Conservation (phyloP, 805 yeast species). For the Kurtzmaniella fragi region DNA sequence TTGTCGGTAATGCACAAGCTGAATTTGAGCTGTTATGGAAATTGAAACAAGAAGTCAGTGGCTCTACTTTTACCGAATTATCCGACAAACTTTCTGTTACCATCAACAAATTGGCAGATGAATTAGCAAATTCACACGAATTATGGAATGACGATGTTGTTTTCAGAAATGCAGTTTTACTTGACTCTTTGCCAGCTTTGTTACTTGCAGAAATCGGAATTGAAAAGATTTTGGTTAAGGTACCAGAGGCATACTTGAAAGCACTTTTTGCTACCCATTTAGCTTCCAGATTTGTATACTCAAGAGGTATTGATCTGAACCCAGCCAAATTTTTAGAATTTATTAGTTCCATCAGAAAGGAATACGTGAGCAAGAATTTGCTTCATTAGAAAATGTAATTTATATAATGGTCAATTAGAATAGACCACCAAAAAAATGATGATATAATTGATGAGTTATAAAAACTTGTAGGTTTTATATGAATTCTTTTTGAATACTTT, state of each 20-base stretch:
- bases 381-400: constrained; percentile 11
- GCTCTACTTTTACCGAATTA: constrained; percentile 58
- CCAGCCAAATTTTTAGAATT: constrained; percentile 73
- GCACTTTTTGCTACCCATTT: constrained; percentile 85
- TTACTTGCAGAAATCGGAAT: constrained; percentile 64
- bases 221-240: constrained; percentile 62
- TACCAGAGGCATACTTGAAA: constrained; percentile 82
- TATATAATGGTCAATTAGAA: not conserved
- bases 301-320: constrained; percentile 74
- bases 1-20: constrained; percentile 70
- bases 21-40: constrained; percentile 89
- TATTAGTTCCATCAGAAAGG: constrained; percentile 54
- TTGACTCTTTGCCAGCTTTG: constrained; percentile 72
- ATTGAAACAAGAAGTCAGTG: constrained; percentile 53
- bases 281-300: constrained; percentile 80
- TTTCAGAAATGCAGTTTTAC: constrained; percentile 73
- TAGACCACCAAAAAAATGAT: not conserved
- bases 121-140: constrained; percentile 73
- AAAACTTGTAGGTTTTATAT: not conserved
- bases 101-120: constrained; percentile 81
- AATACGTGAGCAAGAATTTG: constrained; percentile 26
- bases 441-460: constrained; percentile 1
- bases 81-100: constrained; percentile 82
- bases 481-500: too few species aligned
- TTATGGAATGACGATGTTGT: constrained; percentile 76